These are phyloP conservation scores for Lodderomyces parapsilosis DNA, from an alignment of 1,139 yeast species.

Conservation along the genomic window DNA sequence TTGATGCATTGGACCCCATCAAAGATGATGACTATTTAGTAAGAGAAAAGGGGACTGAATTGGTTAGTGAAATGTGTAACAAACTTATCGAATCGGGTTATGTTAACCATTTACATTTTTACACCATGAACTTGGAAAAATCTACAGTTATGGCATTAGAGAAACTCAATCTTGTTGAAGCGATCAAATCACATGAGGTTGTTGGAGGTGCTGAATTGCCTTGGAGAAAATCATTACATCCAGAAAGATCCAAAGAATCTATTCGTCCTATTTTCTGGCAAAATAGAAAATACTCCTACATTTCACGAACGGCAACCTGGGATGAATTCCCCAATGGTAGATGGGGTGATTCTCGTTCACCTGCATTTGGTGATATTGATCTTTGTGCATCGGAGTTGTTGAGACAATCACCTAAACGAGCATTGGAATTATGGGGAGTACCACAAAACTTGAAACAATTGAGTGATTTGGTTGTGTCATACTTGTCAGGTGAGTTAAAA, in stretches of 20 bases:
- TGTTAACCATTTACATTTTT: constrained; percentile 86
- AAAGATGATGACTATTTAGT: constrained; percentile 90
- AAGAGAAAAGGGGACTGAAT: constrained; percentile 80
- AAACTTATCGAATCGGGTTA: constrained; percentile 68
- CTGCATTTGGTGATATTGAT: constrained; percentile 88
- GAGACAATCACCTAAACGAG: constrained; percentile 78
- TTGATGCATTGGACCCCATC: constrained; percentile 72
- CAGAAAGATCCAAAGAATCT: constrained; percentile 75
- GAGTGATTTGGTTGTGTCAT: constrained; percentile 58
- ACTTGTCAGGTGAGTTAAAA: constrained; percentile 65
- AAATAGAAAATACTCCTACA: constrained; percentile 86
- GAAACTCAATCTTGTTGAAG: constrained; percentile 56
- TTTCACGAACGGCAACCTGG: constrained; percentile 89
- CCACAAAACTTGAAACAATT: constrained; percentile 65
- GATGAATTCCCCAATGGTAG: constrained; percentile 95
- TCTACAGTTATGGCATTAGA: constrained; percentile 89
- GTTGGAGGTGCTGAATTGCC: constrained; percentile 55
- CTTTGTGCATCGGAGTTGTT: constrained; percentile 74
- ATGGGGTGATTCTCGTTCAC: constrained; percentile 93
- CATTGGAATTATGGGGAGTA: constrained; percentile 82
- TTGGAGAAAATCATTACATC: constrained; percentile 88
- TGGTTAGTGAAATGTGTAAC: constrained; percentile 82
- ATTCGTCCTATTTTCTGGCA: constrained; percentile 97
- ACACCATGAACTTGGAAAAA: constrained; percentile 93
- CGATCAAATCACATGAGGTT: constrained; percentile 39